Evolutionary conservation across 305 asterid genomes (phyloP), one percentile per base, ranked within the genome.

Genomic region (Fraxinus platypoda): DNA sequence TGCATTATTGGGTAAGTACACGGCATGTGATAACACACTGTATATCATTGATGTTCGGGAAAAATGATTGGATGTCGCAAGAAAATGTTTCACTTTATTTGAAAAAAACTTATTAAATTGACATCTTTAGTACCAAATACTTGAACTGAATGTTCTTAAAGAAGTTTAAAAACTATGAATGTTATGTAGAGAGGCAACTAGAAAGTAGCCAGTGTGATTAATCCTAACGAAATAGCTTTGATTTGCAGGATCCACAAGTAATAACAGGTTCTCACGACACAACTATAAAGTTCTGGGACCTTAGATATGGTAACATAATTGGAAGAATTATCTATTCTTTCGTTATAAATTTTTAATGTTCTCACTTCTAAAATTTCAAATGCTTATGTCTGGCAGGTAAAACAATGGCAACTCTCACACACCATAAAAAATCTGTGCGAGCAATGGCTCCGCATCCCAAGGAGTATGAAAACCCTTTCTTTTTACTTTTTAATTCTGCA

Each of bases 271-370:
- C 99, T 79, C 99, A 97, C 77, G 99, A 97, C 85, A 86, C 97
- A 73, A 97, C 99, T 57, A 97, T 97, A 83, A 97, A 94, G 91
- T 83, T 97, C 74, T 97, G 99, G 99, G 99, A 97, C 90, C 97
- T 97, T 82, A 88, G 99, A 93, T 86, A 89, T 88, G 97, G 99
- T 93, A 89, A 78, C 70, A 75, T 52, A 74, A 54, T 76, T 23
- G 76, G 62, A 78, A 49, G 68, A 70, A 62, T 23, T 23, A 35
- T 52, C 13, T 80, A 11, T 31, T 73, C 33, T 34, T 72, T 76
- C 41, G 25, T 79, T 83, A 33, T 73, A n/a, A 30, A 74, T 17
- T 76, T 41, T 75, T 64, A 23, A 49, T 79, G 7, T 31, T 84
- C 70, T 70, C 84, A 74, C 80, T 78, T 74, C 68, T 81, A 6